Percentiles rank a stretch among this genome's conserved stretches.
phyloP scores from a whole-genome alignment of 495 filamentous ascomycete genomes.

The Daldinia vernicosa region DNA sequence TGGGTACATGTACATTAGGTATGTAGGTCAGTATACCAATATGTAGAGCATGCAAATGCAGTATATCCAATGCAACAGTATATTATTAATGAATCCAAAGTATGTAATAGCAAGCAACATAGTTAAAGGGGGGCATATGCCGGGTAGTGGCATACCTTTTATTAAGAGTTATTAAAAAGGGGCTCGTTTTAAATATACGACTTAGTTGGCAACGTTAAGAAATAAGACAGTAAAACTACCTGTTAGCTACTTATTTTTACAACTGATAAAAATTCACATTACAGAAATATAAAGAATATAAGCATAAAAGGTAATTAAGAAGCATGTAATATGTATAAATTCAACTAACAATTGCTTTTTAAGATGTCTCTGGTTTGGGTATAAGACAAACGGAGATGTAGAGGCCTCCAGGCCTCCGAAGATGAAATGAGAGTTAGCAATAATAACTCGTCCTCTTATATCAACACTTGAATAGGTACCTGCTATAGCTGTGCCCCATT shows the following conservation, averaged over 20 bases:
- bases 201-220: not conserved
- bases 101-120: not conserved
- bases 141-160: too few relatives aligned
- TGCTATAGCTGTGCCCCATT: conserved; percentile 38
- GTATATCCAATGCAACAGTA: not conserved
- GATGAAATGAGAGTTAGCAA: not conserved
- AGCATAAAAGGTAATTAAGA: not conserved
- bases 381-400: not conserved
- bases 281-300: not conserved
- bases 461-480: not conserved
- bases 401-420: not conserved
- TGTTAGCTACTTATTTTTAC: too few relatives aligned
- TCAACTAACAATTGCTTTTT: not conserved
- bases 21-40: not conserved
- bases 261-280: not conserved
- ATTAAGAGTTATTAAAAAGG: too few relatives aligned
- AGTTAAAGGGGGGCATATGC: not conserved
- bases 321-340: not conserved
- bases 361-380: not conserved
- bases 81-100: not conserved
- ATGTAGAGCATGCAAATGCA: not conserved
- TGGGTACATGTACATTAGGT: not conserved
- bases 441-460: not conserved
- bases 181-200: not conserved
- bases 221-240: not conserved